Evolutionary conservation across 2,329 filamentous ascomycete species (phyloP), one percentile per base, ranked within the genome.

Genomic region (Beauveria sp.): DNA sequence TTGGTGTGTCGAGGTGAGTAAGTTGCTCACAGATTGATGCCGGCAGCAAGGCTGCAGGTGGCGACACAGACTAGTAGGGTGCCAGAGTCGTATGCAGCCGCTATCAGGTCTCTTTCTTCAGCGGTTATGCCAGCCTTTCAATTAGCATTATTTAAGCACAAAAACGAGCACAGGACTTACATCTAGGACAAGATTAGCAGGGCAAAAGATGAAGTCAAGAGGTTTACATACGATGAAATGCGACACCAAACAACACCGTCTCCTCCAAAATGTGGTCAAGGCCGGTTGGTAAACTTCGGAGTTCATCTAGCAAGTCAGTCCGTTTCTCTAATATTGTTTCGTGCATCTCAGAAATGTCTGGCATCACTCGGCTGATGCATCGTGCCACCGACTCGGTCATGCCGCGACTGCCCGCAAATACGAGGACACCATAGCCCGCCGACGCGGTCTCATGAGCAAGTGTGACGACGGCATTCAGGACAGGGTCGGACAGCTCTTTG

Each of bases 31-130:
- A 93, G 75, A 72, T 93, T 92, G 63, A 93, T 90, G n/a, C 89
- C 89, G 16, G 89, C 89, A n/a, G 89, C 89, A 62, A 93, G 80
- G 69, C 88, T 91, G 68, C 88, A 91, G 1, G 89, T 93, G 43
- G 89, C 89, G 18, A 91, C 85, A 58, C 90, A 86, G 1, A 91
- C 84, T 66, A 88, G 87, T 20, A 92, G 70, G 5, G 82, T 77
- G 0, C 89, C 88, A 45, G 76, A 72, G 69, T 92, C 89, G 66
- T 91, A 92, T 14, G 88, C 88, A 42, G 80, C 80, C 2, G 88
- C 85, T 60, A 92, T 81, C 8, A 91, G 74, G 54, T 91, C 88
- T 54, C 89, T 81, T 70, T 93, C 89, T 73, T 93, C 89, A 0
- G 82, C 86, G 0, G 89, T 92, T 67, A 93, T 79, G 14, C 86